Base-by-base conservation (phyloP, 495 filamentous ascomycete genomes). In the Trichoderma parareesei region DNA sequence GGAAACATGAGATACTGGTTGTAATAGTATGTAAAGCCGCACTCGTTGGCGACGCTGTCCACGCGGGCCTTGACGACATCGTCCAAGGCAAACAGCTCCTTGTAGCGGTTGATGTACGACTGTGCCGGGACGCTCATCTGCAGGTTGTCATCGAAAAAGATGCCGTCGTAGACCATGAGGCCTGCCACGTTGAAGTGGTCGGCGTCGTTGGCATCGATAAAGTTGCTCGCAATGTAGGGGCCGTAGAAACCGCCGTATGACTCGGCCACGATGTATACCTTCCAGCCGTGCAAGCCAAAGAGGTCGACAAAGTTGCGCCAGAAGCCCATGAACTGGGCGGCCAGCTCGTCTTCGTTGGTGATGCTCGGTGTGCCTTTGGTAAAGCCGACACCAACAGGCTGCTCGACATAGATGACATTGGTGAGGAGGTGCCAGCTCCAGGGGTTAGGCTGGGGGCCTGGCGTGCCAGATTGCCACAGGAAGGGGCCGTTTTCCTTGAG, bases 401-500 rank as follows among this genome's bases (percentile, higher is more conserved):
- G 90, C 60, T 91, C 88, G 38, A 91, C 76, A 73, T 84, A 92
- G 49, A 92, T 78, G 67, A 91, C 78, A 69, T 92, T 92, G 53
- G 90, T 91, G 60, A 94, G 74, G 48, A 89, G 91, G 18, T 82
- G 79, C 88, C 87, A 92, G 14, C 79, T 81, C 69, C 84, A 91
- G 0, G 84, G 84, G 68, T 91, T 91, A 37, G 69, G 70, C 10
- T 87, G 80, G 3, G 89, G 89, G 63, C 76, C 77, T 66, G 77
- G 85, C 1, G 85, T 89, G 35, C 89, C 89, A 10, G 80, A 77
- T 68, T 88, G 82, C 90, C 90, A 93, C 0, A 87, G 71, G 69
- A 94, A 87, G 0, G 90, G 90, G 0, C 90, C 89, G 67, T 92
- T 89, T 67, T 92, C 88, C 60, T 90, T 87, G 1, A 93, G 71